Base-by-base conservation (phyloP, 345 rosid genomes). In the Eucalyptus regnans region DNA sequence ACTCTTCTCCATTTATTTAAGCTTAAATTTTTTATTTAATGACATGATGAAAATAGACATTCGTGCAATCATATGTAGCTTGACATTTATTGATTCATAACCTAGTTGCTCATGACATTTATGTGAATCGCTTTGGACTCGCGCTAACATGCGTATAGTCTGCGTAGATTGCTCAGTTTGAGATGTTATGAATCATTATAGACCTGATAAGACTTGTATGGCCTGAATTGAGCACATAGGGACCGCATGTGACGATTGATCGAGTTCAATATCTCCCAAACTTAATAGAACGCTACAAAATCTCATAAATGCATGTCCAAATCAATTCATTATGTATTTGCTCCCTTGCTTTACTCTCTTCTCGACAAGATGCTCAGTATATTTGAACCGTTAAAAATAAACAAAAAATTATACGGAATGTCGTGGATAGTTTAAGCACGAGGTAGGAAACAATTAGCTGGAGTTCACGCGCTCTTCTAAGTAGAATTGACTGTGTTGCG, bases 131-230 rank as follows among this genome's bases (percentile, higher is more conserved):
- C 81, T 6, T 4, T 18, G 1, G 27, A 37, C 46, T 3, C 6
- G 46, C 14, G 13, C 41, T 37, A 23, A 1, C 14, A 5, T 4
- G 25, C 25, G 4, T 22, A 31, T 16, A 31, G 23, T 31, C 8
- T 31, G 2, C 3, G 0, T 8, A 37, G 7, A 71, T 71, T 37
- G 46, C 5, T 37, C 48, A 4, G 4, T 71, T 68, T 33, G 83
- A 18, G 46, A 37, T 7, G 0, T 0, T 12, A 5, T 22, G 1
- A 37, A 37, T 17, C 44, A 1, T 17, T 18, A 17, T 0, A 68
- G 4, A 0, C 20, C 5, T 1, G 25, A 18, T 5, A 33, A 33
- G 12, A 68, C 33, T 9, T 4, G 13, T 8, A 5, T 31, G 12
- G 10, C 2, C 12, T 31, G 44, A 41, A 37, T 33, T 17, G 3